These are phyloP conservation scores for Aristolochia fimbriata DNA, from an alignment of 164 flowering plant genomes.

Conservation along the genomic window DNA sequence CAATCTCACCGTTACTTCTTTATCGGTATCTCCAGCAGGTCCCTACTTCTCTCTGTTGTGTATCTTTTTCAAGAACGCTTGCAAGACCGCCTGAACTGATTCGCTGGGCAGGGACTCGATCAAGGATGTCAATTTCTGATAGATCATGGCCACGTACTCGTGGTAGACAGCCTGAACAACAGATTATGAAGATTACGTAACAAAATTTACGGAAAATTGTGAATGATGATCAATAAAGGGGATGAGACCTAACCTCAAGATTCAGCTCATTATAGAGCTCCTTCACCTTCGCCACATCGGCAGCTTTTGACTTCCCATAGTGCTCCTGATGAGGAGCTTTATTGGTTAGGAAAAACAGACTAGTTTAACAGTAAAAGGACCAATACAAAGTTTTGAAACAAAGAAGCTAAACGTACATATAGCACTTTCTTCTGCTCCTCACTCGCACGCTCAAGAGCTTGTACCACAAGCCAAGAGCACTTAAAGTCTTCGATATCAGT, in stretches of 20 bases:
- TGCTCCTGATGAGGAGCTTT: conserved; percentile 42
- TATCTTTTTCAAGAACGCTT: conserved; percentile 78
- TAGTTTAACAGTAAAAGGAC: neutral
- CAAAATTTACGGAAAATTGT: too few relatives aligned
- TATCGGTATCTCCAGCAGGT: neutral
- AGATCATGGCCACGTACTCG: conserved; percentile 59
- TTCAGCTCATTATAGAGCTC: conserved; percentile 62
- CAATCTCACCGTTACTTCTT: neutral
- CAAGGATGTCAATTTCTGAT: conserved; percentile 37
- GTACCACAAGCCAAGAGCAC: conserved; percentile 98
- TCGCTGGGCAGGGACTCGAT: conserved; percentile 84
- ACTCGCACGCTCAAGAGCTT: conserved; percentile 66
- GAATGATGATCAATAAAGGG: neutral
- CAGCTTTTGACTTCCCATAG: conserved; percentile 67
- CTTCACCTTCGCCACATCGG: conserved; percentile 67
- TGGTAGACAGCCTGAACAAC: conserved; percentile 41
- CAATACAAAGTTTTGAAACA: neutral
- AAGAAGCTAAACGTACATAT: conserved; percentile 32
- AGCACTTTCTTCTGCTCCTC: conserved; percentile 68
- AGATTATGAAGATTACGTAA: neutral
- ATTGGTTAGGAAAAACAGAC: neutral
- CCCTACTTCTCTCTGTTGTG: conserved; percentile 78
- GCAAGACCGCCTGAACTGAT: conserved; percentile 73
- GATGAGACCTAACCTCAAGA: conserved; percentile 47
- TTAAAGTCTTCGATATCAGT: conserved; percentile 97